Percentiles rank a stretch among this genome's conserved stretches.
Conservation (phyloP, 2,329 filamentous ascomycete species). For the Kalaharituber pfeilii region DNA sequence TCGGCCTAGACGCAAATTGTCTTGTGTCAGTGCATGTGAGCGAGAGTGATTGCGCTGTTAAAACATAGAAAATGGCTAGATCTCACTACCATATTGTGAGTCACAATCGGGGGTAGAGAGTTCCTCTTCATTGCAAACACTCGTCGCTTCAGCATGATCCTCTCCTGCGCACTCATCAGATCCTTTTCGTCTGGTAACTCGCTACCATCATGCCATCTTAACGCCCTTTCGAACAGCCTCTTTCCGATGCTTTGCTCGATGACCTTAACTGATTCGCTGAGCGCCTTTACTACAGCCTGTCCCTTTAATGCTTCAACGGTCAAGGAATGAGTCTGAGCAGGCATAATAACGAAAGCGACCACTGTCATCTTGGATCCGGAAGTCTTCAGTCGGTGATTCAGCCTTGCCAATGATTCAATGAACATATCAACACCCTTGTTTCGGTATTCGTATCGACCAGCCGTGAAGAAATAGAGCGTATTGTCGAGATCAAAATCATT, state of each 20-base stretch:
- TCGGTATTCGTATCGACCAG: conserved; percentile 89
- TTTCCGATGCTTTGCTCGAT: conserved; percentile 87
- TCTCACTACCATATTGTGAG: conserved; percentile 66
- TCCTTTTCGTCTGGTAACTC: conserved; percentile 93
- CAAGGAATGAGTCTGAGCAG: conserved; percentile 83
- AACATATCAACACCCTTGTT: conserved; percentile 99
- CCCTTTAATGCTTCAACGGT: conserved; percentile 93
- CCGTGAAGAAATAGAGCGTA: conserved; percentile 93
- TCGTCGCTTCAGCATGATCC: conserved; percentile 74
- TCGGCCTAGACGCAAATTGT: conserved; percentile 37
- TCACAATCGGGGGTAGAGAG: conserved; percentile 82
- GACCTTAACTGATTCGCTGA: conserved; percentile 79
- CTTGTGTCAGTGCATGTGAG: conserved; percentile 3
- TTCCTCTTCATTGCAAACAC: conserved; percentile 94
- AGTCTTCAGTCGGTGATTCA: conserved; percentile 83
- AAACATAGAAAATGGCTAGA: neutral
- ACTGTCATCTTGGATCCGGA: conserved; percentile 79
- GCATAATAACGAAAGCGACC: conserved; percentile 97
- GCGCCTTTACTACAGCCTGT: conserved; percentile 90
- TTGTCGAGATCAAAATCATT: conserved; percentile 95
- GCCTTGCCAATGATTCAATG: conserved; percentile 81
- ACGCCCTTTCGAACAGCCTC: conserved; percentile 81
- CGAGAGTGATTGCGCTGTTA: neutral
- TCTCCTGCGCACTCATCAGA: conserved; percentile 77
- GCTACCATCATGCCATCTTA: conserved; percentile 91